These are phyloP conservation scores for Elasticomyces elasticus DNA, from an alignment of 495 filamentous ascomycete species.

Conservation along the genomic window DNA sequence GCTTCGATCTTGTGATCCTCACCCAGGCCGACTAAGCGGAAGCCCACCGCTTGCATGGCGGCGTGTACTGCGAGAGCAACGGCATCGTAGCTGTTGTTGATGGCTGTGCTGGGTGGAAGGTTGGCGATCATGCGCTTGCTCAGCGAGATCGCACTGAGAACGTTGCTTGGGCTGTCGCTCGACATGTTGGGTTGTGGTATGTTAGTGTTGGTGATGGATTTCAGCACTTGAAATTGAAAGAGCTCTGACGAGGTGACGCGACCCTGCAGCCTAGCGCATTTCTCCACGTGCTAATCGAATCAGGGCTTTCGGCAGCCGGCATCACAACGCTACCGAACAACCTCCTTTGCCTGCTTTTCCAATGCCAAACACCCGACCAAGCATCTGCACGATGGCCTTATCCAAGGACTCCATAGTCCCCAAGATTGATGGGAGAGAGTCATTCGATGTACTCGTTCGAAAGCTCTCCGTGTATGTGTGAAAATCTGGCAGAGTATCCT, in stretches of 20 bases:
- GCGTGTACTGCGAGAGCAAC: conserved; percentile 78
- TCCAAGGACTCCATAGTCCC: not conserved
- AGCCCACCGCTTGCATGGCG: conserved; percentile 69
- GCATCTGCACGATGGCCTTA: not conserved
- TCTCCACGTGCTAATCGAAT: too few species aligned
- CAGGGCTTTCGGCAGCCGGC: too few species aligned
- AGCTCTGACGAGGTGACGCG: too few species aligned
- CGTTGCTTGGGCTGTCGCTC: conserved; percentile 18
- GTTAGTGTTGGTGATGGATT: too few species aligned
- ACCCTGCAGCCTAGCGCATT: too few species aligned
- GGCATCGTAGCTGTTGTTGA: conserved; percentile 74
- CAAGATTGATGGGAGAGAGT: conserved; percentile 9
- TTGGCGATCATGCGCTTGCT: conserved; percentile 45
- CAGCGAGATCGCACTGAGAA: conserved; percentile 30
- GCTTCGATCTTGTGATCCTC: conserved; percentile 62
- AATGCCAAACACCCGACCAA: too few species aligned
- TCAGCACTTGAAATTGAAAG: too few species aligned
- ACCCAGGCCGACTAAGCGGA: conserved; percentile 69
- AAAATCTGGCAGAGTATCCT: not conserved
- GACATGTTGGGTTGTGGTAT: conserved; percentile 13
- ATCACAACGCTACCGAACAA: too few species aligned
- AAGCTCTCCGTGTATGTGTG: conserved; percentile 13
- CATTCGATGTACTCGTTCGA: conserved; percentile 7
- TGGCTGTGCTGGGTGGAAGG: conserved; percentile 41
- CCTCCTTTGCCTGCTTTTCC: too few species aligned